Conservation (phyloP, 257 asterid genomes). For the Apocynum venetum region DNA sequence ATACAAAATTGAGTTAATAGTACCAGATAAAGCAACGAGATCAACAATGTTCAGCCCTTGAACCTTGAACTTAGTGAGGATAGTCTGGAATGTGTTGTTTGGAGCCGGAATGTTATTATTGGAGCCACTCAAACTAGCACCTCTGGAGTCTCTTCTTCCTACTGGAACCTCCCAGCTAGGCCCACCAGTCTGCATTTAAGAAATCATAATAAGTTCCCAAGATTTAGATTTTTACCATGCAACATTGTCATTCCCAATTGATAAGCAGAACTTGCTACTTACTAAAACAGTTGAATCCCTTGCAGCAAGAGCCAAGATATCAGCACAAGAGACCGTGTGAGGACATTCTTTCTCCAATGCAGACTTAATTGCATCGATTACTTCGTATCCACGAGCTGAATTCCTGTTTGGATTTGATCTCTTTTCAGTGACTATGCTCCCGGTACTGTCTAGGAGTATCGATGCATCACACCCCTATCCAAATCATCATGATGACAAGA, state of each 20-base stretch:
- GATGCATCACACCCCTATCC: conserved; percentile 91
- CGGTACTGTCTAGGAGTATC: conserved; percentile 61
- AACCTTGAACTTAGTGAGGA: conserved; percentile 72
- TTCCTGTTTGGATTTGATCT: conserved; percentile 69
- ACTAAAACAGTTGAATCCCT: conserved; percentile 80
- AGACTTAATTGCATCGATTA: conserved; percentile 76
- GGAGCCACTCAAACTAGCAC: conserved; percentile 87
- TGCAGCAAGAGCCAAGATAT: conserved; percentile 76
- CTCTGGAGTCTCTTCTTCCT: conserved; percentile 81
- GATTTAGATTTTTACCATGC: background rate
- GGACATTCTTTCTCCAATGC: conserved; percentile 82
- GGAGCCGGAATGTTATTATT: conserved; percentile 92
- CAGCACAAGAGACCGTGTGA: conserved; percentile 84
- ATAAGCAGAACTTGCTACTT: conserved; percentile 14
- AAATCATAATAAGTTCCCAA: background rate
- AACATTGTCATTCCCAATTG: background rate
- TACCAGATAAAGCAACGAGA: conserved; percentile 83
- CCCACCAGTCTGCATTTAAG: conserved; percentile 54
- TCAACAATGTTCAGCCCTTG: conserved; percentile 75
- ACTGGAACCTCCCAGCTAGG: conserved; percentile 86
- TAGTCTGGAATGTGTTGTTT: conserved; percentile 82
- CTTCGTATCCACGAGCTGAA: conserved; percentile 82
- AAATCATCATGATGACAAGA: conserved; percentile 3
- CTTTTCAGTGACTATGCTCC: conserved; percentile 58
- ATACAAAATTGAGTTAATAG: background rate